Conservation (phyloP, 495 filamentous ascomycete genomes). For the Corynascus novoguineensis region DNA sequence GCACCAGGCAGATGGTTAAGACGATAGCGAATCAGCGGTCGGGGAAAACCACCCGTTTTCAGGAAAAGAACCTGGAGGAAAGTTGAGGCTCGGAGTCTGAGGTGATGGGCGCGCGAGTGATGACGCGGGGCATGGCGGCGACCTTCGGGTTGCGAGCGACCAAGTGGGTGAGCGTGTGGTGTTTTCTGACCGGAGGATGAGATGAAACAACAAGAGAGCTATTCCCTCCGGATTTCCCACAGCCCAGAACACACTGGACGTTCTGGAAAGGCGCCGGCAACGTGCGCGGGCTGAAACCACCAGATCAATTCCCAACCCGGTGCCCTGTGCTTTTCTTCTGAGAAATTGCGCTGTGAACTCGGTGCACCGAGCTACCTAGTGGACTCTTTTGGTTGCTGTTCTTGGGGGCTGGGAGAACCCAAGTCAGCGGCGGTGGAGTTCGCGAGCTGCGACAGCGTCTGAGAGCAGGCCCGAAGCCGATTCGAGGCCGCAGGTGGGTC, state of each 20-base stretch:
- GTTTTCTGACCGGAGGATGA: constrained; percentile 1
- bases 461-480: constrained; percentile 20
- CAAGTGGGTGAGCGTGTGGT: not conserved
- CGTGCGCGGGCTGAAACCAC: constrained; percentile 10
- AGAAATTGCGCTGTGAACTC: constrained; percentile 9
- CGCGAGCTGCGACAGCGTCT: constrained; percentile 18
- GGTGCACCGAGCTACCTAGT: constrained; percentile 11
- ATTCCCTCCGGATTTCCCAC: constrained; percentile 12
- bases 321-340: constrained; percentile 16
- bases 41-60: constrained; percentile 13
- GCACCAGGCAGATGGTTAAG: constrained; percentile 20
- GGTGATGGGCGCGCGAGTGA: constrained; percentile 16
- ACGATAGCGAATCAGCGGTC: constrained; percentile 25
- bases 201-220: constrained; percentile 3
- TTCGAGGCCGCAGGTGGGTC: constrained; percentile 17
- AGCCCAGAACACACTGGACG: constrained; percentile 6
- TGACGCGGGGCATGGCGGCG: constrained; percentile 32
- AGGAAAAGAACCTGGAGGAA: constrained; percentile 15
- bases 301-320: constrained; percentile 18
- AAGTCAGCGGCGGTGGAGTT: constrained; percentile 8
- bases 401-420: constrained; percentile 10
- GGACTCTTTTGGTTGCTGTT: too few species aligned
- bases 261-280: constrained; percentile 14
- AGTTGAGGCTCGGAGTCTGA: constrained; percentile 29
- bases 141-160: not conserved